Evolutionary conservation across 306 rosid species (phyloP), one percentile per base, ranked within the genome.

Genomic region (Cicer judaicum): DNA sequence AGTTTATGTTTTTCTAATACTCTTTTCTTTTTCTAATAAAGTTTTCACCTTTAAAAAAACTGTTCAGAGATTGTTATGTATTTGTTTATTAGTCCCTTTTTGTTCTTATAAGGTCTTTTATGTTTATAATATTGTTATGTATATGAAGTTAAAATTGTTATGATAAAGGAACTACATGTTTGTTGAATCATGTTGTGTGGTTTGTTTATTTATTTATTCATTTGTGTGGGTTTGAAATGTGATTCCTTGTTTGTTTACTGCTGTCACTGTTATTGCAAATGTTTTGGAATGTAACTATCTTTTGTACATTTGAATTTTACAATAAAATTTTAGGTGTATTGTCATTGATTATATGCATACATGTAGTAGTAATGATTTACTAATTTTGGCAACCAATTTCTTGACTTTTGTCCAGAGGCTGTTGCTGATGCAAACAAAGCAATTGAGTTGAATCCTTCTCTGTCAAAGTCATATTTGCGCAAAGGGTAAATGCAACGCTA

Each of bases 391-490:
- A 14, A 64, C 60, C 7, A 75, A 14, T 70, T 75, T 56, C 16
- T 19, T 64, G 56, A 53, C 39, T 55, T 78, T 73, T 86, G 60
- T 66, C 49, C 86, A 94, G 99, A 85, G 84, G 98, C 98, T 72
- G 83, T 92, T 80, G 76, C 86, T 14, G 99, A 94, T 83, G 87
- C 97, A 38, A 92, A 72, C 87, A 94, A 74, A 80, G 99, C 99
- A 7, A 92, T 94, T 79, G 92, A 85, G 65, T 78, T 94, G 84
- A 84, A 87, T 64, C 81, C 86, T 41, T 84, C 87, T 9, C 68
- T 88, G 21, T 18, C 85, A 7, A 94, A 85, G 82, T 89, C 99
- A 49, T 92, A 86, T 83, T 74, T 90, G 77, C 94, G 97, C 11
- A 94, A 92, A 85, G 99, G 96, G 97, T 92, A 72, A 77, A 85